Evolutionary conservation across 1,284 basidiomycete genomes (phyloP).

Genomic region (Marasmius fiardii): DNA sequence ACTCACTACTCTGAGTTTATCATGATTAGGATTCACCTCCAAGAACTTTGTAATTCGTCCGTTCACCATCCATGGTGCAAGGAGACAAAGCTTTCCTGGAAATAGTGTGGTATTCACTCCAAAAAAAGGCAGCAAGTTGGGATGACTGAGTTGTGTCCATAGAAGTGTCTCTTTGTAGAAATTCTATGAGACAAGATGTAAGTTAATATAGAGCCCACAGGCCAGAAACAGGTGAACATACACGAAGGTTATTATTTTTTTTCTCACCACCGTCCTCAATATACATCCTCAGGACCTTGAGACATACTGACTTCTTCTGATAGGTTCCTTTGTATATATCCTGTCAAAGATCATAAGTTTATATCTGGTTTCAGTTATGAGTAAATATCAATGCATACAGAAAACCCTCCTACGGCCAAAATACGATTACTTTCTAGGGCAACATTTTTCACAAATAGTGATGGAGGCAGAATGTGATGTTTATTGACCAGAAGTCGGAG

Average conservation of each 20-base stretch:
- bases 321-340: not conserved
- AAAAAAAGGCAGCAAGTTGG: constrained; percentile 13
- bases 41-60: constrained; percentile 10
- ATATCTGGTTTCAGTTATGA: no score
- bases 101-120: constrained; percentile 11
- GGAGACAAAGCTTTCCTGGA: constrained; percentile 8
- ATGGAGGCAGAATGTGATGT: not conserved
- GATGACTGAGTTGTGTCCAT: constrained; percentile 14
- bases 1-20: constrained; percentile 4
- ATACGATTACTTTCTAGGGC: not conserved
- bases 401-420: no score
- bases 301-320: not conserved
- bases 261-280: not conserved
- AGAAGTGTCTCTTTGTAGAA: constrained; percentile 13
- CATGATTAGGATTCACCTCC: constrained; percentile 8
- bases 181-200: not conserved
- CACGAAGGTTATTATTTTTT: not conserved
- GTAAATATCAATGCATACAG: no score
- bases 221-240: not conserved
- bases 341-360: not conserved
- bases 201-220: no score
- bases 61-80: constrained; percentile 15
- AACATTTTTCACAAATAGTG: not conserved
- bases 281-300: not conserved
- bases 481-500: not conserved